Evolutionary conservation across 1,284 basidiomycete species (phyloP), one percentile per base, ranked within the genome.

Genomic region (Ganoderma lucidum): DNA sequence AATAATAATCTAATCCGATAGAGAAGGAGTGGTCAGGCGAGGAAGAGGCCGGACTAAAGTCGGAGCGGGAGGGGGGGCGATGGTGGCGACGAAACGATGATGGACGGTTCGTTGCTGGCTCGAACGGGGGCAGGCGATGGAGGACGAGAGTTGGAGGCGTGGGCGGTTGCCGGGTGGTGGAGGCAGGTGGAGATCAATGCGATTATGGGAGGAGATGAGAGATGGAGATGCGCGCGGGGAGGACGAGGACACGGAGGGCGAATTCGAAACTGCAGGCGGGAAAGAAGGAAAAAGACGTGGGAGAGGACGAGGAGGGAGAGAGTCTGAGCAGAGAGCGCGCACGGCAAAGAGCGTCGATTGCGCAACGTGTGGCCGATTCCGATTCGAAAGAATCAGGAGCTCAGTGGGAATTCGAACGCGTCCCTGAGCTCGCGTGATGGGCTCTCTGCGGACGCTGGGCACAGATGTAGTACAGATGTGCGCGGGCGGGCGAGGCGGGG

Each of bases 11-110:
- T 8, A 19, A 28, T 61, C 23, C 14, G 32, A 41, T 23, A 15
- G n/a, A n/a, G 35, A 37, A 61, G 42, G n/a, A 44, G 19, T 12
- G 62, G 62, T 51, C 62, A 63, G 62, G 61, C 61, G 61, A 62
- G 61, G 39, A 56, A 28, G 61, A 28, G 6, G 19, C 14, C 62
- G 62, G 62, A 23, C 32, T 48, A 53, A 63, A 63, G 48, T 63
- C 62, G 62, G 62, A 63, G 62, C 45, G 45, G 30, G 48, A 53
- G 51, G 53, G 6, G 17, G 30, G 41, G 23, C 39, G 59, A 42
- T 41, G 30, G 42, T 48, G 61, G 30, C 28, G 62, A 63, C 45
- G 45, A 41, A 42, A 63, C 44, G 37, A 55, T 44, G 59, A 42
- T 63, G 62, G 62, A 55, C 42, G 60, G 42, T 44, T 62, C 28